These are phyloP conservation scores for Fusarium sp. DNA, from an alignment of 2,329 filamentous ascomycete species.

Conservation along the genomic window DNA sequence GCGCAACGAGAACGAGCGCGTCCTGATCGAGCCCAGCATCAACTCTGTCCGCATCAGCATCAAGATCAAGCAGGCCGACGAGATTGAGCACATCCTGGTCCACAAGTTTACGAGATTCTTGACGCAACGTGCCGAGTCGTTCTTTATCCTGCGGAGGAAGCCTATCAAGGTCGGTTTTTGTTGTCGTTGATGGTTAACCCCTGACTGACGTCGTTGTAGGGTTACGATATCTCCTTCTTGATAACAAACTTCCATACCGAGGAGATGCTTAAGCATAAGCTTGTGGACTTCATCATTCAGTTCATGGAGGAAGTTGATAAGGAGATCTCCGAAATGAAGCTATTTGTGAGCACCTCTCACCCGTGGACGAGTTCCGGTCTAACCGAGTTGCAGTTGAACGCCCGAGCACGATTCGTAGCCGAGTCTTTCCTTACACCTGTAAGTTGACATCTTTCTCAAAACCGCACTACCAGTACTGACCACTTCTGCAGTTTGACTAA, in stretches of 20 bases:
- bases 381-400: conserved; percentile 78
- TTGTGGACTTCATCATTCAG: conserved; percentile 98
- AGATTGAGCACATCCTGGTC: conserved; percentile 97
- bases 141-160: conserved; percentile 96
- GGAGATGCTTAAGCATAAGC: conserved; percentile 98
- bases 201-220: conserved; percentile 63
- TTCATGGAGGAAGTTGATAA: conserved; percentile 99
- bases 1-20: conserved; percentile 96
- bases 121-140: conserved; percentile 84
- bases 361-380: conserved; percentile 5
- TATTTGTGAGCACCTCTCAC: conserved; percentile 79
- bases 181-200: conserved; percentile 15
- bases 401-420: conserved; percentile 95
- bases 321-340: conserved; percentile 99
- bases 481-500: conserved; percentile 51
- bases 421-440: conserved; percentile 98
- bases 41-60: conserved; percentile 98
- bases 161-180: conserved; percentile 81
- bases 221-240: conserved; percentile 98
- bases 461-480: conserved; percentile 14
- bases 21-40: conserved; percentile 95
- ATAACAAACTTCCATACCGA: conserved; percentile 99
- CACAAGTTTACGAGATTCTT: conserved; percentile 99
- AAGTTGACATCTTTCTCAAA: conserved; percentile 47
- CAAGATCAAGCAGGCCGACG: conserved; percentile 99